Percentiles rank a stretch among this genome's conserved stretches.
These are phyloP conservation scores for Erodium maritimum DNA, from an alignment of 345 rosid genomes.

Conservation along the genomic window DNA sequence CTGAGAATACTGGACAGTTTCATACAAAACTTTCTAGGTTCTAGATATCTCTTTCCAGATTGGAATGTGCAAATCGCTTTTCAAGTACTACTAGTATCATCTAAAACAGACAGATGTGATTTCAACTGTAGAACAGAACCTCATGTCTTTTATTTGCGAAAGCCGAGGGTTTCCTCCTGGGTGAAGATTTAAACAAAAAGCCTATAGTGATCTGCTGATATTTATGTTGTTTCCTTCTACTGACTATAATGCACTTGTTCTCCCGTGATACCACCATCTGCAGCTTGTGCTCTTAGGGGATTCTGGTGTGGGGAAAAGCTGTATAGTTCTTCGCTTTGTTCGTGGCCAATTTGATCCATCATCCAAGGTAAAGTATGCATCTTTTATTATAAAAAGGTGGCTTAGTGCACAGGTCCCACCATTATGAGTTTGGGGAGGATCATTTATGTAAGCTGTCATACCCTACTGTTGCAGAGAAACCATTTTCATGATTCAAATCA, in stretches of 20 bases:
- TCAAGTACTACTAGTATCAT: neutral
- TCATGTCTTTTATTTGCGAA: too few relatives aligned
- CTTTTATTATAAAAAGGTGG: neutral
- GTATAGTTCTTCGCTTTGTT: conserved; percentile 97
- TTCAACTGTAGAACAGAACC: neutral
- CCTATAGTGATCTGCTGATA: neutral
- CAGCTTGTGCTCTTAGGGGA: conserved; percentile 93
- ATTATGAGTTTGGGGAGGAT: neutral
- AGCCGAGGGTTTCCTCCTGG: neutral
- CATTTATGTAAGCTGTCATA: neutral
- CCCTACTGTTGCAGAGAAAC: neutral
- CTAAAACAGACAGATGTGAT: neutral
- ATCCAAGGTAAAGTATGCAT: conserved; percentile 45
- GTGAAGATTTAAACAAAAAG: neutral
- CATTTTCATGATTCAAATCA: neutral
- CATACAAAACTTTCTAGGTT: neutral
- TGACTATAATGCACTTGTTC: neutral
- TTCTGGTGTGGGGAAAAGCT: conserved; percentile 97
- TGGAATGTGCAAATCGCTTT: neutral
- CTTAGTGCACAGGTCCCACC: neutral
- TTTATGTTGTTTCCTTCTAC: neutral
- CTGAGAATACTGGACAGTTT: neutral
- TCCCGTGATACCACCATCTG: conserved; percentile 7
- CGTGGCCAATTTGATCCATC: conserved; percentile 98
- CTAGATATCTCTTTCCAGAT: neutral